These are phyloP conservation scores for Suillus subluteus DNA, from an alignment of 768 basidiomycete species.

Conservation along the genomic window DNA sequence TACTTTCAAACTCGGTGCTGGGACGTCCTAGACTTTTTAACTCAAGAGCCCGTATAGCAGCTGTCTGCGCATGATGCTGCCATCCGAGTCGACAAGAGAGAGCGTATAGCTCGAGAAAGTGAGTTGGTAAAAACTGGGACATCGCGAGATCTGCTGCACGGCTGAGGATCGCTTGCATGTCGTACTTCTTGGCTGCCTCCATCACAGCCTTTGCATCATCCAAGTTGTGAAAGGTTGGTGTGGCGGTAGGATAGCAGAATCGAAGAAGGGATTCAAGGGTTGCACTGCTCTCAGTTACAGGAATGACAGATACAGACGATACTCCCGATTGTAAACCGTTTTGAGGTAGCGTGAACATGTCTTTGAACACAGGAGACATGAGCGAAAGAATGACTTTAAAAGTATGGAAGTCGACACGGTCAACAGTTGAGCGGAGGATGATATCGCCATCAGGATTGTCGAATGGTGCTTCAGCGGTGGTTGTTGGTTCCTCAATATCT, in stretches of 20 bases:
- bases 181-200: constrained; percentile 26
- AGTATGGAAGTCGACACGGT: constrained; percentile 36
- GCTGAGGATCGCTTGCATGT: constrained; percentile 26
- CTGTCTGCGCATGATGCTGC: constrained; percentile 22
- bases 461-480: constrained; percentile 26
- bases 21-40: constrained; percentile 9
- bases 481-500: background rate
- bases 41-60: constrained; percentile 27
- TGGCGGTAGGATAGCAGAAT: constrained; percentile 40
- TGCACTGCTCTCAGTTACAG: constrained; percentile 43
- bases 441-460: constrained; percentile 37
- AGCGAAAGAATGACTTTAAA: constrained; percentile 40
- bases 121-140: constrained; percentile 13
- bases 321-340: constrained; percentile 16
- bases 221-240: constrained; percentile 10
- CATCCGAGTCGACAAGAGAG: constrained; percentile 28
- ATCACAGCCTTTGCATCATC: constrained; percentile 20
- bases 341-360: constrained; percentile 25
- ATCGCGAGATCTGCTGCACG: constrained; percentile 19
- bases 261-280: constrained; percentile 41
- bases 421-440: constrained; percentile 39
- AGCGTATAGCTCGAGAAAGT: constrained; percentile 33
- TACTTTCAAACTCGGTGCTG: constrained; percentile 36
- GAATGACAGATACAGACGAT: constrained; percentile 35
- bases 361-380: constrained; percentile 39